phyloP scores from a whole-genome alignment of 179 eudicot genomes.

The Beta lomatogona region DNA sequence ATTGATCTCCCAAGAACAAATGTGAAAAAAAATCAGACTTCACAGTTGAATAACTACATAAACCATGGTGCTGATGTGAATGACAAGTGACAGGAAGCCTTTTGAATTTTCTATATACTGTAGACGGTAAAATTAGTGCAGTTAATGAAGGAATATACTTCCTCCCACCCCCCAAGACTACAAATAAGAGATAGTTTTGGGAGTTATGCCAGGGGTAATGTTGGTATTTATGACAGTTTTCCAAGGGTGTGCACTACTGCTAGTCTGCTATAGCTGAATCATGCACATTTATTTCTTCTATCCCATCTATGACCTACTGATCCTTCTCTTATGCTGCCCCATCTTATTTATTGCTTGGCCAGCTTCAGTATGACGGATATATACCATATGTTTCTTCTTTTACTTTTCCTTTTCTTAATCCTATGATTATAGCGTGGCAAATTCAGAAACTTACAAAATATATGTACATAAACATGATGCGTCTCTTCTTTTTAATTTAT shows the following conservation, averaged over 20 bases:
- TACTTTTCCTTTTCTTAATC: background rate
- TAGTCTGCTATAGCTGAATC: constrained; percentile 4
- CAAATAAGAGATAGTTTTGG: background rate
- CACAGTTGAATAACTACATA: background rate
- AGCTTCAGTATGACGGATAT: background rate
- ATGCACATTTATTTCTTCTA: constrained; percentile 16
- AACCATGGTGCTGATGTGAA: background rate
- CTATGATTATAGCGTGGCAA: background rate
- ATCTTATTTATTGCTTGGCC: constrained; percentile 19
- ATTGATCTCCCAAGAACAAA: too few relatives aligned
- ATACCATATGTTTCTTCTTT: background rate
- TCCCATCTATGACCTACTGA: constrained; percentile 22
- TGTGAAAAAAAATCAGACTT: background rate
- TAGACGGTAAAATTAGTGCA: constrained; percentile 4
- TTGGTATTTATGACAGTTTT: constrained; percentile 5
- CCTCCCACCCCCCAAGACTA: background rate
- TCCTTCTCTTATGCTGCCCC: constrained; percentile 22
- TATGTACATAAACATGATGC: too few relatives aligned
- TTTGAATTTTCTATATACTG: background rate
- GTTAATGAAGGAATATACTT: constrained; percentile 22
- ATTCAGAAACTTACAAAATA: background rate
- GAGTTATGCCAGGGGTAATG: constrained; percentile 14
- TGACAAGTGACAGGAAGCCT: background rate
- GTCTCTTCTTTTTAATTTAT: too few relatives aligned
- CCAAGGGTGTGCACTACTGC: background rate